Evolutionary conservation across 495 filamentous ascomycete species (phyloP), one percentile per base, ranked within the genome.

Genomic region (Neurospora africana): DNA sequence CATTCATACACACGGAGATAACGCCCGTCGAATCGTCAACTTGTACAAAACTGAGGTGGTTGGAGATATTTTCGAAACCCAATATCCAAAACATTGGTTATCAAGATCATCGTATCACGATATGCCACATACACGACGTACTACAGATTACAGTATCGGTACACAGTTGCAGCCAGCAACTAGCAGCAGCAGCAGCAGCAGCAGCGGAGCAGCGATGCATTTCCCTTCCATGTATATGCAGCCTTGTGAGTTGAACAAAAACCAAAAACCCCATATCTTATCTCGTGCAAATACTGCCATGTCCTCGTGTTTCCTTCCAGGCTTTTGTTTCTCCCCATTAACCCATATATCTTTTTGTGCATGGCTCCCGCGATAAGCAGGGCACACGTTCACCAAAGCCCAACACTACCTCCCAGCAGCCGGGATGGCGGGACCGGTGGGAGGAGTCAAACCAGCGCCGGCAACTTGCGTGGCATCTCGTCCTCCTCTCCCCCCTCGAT

Each of bases 401-500:
- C 53, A 65, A 65, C 53, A 33, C 15, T 33, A 65, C 53, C 53
- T 65, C 53, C 53, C 53, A 65, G 7, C 53, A 65, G 53, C 53
- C 53, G 53, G 53, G 53, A 65, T 65, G 3, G 53, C 53, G 53
- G 53, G 53, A 33, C 53, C 53, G 53, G 53, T 33, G 53, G 27
- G 27, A 33, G 27, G 27, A 33, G 27, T 65, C 53, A 27, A 65
- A 33, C 27, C 27, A 65, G 27, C 53, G 27, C 53, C 6, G 15
- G 53, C 27, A 65, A 33, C 53, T 65, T 43, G 38, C 39, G 70
- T 43, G 67, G 69, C 69, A 35, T 71, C 69, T 17, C 67, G 69
- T 33, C 72, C 41, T 72, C 69, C 76, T 68, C 58, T 72, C n/a
- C 72, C 33, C n/a, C 72, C 33, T 68, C 58, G 15, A 30, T 41